Percentiles rank a stretch among this genome's conserved stretches.
phyloP scores from a whole-genome alignment of 177 flowering plant species.

The Tripterygium wilfordii region DNA sequence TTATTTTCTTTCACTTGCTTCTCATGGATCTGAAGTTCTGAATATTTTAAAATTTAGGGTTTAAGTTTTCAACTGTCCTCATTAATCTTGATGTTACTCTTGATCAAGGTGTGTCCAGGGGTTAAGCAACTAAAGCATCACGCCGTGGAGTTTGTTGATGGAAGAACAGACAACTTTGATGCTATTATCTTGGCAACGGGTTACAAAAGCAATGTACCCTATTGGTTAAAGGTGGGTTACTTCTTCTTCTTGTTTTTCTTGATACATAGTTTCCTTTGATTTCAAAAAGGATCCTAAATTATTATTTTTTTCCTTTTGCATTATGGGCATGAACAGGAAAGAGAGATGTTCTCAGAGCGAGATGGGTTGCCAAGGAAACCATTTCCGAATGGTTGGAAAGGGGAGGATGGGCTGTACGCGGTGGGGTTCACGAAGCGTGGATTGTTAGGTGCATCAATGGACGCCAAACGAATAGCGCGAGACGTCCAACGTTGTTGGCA shows the following conservation, averaged over 20 bases:
- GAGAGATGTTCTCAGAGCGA: slow-evolving; percentile 44
- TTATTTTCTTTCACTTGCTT: slow-evolving; percentile 1
- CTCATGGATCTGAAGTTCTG: no score
- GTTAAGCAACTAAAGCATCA: slow-evolving; percentile 37
- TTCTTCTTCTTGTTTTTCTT: not conserved
- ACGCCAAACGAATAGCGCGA: slow-evolving; percentile 57
- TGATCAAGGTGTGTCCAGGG: slow-evolving; percentile 42
- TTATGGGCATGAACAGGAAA: slow-evolving; percentile 28
- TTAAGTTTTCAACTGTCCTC: no score
- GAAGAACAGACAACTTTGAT: slow-evolving; percentile 56
- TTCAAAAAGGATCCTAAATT: not conserved
- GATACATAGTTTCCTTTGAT: not conserved
- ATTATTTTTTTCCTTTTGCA: slow-evolving; percentile 1
- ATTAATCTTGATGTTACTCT: no score
- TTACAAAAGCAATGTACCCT: slow-evolving; percentile 90
- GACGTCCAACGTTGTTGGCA: slow-evolving; percentile 42
- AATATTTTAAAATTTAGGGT: no score
- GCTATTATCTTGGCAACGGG: slow-evolving; percentile 73
- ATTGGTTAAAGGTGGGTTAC: slow-evolving; percentile 82
- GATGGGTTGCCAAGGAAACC: slow-evolving; percentile 64
- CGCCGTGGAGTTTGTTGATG: slow-evolving; percentile 62
- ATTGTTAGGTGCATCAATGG: slow-evolving; percentile 64
- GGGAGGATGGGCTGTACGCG: slow-evolving; percentile 56
- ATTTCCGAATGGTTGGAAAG: slow-evolving; percentile 83
- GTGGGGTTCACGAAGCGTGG: slow-evolving; percentile 82